These are phyloP conservation scores for Paraphaeosphaeria sporulosa DNA, from an alignment of 2,329 filamentous ascomycete genomes.

Conservation along the genomic window DNA sequence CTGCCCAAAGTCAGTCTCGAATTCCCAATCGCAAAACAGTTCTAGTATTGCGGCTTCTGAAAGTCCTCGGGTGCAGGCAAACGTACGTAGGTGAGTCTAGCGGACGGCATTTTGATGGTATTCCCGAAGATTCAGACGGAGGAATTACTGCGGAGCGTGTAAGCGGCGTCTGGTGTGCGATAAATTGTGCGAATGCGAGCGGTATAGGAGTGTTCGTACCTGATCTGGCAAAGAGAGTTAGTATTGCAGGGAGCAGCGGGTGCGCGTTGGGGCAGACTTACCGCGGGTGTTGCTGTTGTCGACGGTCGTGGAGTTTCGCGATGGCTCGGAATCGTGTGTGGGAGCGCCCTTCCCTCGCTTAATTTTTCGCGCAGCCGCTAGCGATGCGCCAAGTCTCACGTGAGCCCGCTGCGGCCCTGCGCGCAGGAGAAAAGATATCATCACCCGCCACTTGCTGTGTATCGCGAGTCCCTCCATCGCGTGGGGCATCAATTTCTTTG, in stretches of 20 bases:
- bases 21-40: constrained; percentile 18
- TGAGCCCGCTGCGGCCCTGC: constrained; percentile 17
- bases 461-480: constrained; percentile 40
- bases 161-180: constrained; percentile 29
- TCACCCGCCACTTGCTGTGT: constrained; percentile 34
- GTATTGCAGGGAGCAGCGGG: constrained; percentile 10
- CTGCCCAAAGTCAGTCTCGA: constrained; percentile 51
- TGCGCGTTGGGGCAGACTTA: constrained; percentile 33
- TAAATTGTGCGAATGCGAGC: constrained; percentile 8
- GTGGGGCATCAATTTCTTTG: constrained; percentile 30
- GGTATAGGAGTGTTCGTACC: constrained; percentile 30
- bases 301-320: constrained; percentile 27
- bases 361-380: constrained; percentile 12
- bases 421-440: constrained; percentile 33
- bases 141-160: constrained; percentile 37
- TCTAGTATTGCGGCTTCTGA: constrained; percentile 5
- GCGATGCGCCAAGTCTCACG: constrained; percentile 21
- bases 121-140: constrained; percentile 45
- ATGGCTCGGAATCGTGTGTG: constrained; percentile 19
- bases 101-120: constrained; percentile 60
- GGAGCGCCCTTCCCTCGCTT: constrained; percentile 20
- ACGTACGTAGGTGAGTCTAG: constrained; percentile 65
- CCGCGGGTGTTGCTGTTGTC: constrained; percentile 43
- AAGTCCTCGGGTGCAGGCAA: constrained; percentile 13
- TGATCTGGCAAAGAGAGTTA: constrained; percentile 31